Base-by-base conservation (phyloP, 805 yeast genomes). In the Lachancea nothofagi region DNA sequence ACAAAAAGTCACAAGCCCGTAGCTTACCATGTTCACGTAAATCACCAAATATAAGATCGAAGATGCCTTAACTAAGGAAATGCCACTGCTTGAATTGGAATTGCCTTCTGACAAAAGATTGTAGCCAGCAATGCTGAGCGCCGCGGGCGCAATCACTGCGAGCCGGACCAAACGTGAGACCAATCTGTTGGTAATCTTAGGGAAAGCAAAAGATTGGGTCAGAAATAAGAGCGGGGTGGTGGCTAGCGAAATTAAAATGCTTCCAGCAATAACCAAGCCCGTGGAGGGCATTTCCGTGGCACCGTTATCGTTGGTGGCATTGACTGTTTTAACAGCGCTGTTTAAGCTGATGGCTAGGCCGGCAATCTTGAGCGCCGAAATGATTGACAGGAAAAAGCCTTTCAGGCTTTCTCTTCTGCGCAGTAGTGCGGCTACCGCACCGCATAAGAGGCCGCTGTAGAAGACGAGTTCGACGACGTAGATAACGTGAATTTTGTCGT, bases 391-490 rank as follows among this genome's bases (percentile, higher is more conserved):
- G 9, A 12, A 9, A 4, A 19, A 5, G 3, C 25, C 23, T 20
- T 28, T 27, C 13, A 3, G 9, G 26, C 14, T 5, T 4, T 26
- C 21, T 7, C 32, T 17, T 9, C 38, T 17, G n/a, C 32, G 17
- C 10, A n/a, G 14, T 20, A 27, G 24, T 5, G 32, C 26, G 18
- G 13, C 38, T 19, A 28, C 26, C n/a, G 38, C 15, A 15, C 17
- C 26, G 3, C 17, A 3, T 4, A 35, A 20, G 12, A 27, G 18
- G 26, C 17, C 20, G 19, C 29, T 23, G 14, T 35, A 35, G 14
- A 35, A 35, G 12, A 27, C 26, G 4, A 35, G 19, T 13, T 35
- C 38, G n/a, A 25, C 32, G 23, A 35, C 38, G n/a, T 7, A 27
- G n/a, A 35, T 14, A 19, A 18, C 22, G 15, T 37, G 30, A 6